phyloP scores from a whole-genome alignment of 805 yeast genomes.

The Kluyveromyces wickerhamii region DNA sequence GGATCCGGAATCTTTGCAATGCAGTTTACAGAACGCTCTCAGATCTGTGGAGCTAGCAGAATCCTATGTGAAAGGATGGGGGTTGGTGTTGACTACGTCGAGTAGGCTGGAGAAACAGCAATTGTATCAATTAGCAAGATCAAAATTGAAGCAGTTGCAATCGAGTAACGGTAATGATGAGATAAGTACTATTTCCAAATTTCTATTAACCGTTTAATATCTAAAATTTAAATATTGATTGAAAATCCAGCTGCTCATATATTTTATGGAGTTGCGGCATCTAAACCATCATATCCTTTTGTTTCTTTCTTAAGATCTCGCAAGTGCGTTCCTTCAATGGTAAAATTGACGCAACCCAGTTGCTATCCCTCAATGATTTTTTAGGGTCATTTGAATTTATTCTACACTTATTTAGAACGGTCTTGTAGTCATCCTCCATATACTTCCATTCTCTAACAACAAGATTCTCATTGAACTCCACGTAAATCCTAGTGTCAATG shows the following conservation, averaged over 20 bases:
- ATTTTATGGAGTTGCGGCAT: background rate
- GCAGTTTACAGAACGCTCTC: slow-evolving; percentile 42
- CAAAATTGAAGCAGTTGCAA: slow-evolving; percentile 31
- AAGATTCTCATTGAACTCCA: slow-evolving; percentile 50
- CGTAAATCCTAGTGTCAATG: slow-evolving; percentile 74
- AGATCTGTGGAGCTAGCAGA: slow-evolving; percentile 75
- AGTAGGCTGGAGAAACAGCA: slow-evolving; percentile 23
- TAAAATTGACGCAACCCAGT: slow-evolving; percentile 70
- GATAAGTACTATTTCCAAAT: background rate
- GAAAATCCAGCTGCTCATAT: background rate
- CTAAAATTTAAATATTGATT: too few relatives aligned
- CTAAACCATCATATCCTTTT: background rate
- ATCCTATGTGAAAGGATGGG: slow-evolving; percentile 64
- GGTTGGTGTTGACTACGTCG: slow-evolving; percentile 44
- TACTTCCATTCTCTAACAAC: slow-evolving; percentile 73
- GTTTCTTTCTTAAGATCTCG: slow-evolving; percentile 20
- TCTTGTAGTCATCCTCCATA: slow-evolving; percentile 50
- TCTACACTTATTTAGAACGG: slow-evolving; percentile 37
- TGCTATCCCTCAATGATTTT: slow-evolving; percentile 65
- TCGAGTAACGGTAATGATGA: background rate
- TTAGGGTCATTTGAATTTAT: slow-evolving; percentile 51
- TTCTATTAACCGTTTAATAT: too few relatives aligned
- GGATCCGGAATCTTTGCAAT: slow-evolving; percentile 11
- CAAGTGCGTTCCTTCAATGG: slow-evolving; percentile 37
- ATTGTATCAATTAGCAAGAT: slow-evolving; percentile 32